Evolutionary conservation across 805 yeast species (phyloP), one percentile per base, ranked within the genome.

Genomic region (Zygosaccharomyces bailii): DNA sequence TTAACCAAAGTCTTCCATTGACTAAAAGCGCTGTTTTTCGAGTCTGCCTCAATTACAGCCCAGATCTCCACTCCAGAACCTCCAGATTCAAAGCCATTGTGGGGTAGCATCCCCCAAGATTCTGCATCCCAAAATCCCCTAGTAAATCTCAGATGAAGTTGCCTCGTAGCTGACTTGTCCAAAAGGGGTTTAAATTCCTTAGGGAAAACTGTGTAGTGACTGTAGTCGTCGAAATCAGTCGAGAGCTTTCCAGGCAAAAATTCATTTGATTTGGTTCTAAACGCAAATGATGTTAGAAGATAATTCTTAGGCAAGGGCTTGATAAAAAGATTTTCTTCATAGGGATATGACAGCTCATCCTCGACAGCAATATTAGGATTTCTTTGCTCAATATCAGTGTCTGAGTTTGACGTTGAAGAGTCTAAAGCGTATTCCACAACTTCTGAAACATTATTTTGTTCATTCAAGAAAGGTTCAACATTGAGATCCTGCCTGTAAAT

Each of bases 81-180:
- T 23, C 99, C 99, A 42, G 89, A 74, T 44, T 67, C 68, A 9
- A 64, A 58, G 1, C 99, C 99, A 51, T 79, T 68, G 36, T 69
- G 66, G 0, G 97, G 96, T 32, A 87, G 71, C 36, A 72, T 68
- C 0, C 98, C 98, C 95, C 96, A 93, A 5, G 74, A 69, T 47
- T 84, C 86, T 1, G 90, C 70, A 59, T 93, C 96, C 91, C 96
- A 93, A 81, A 89, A 85, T 0, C 99, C 99, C 63, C 87, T 95
- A 1, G 95, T 78, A 60, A 93, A 93, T 43, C 97, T 69, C 48
- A 93, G 67, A 61, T 87, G 96, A 35, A 93, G 69, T 56, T 86
- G 90, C 43, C 85, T 72, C 0, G 95, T 76, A 46, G 75, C 72
- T 2, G 95, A 76, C 9, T 74, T 65, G 33, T 76, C 79, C 10